Conservation (phyloP, 768 basidiomycete genomes). For the Auricularia cornea region DNA sequence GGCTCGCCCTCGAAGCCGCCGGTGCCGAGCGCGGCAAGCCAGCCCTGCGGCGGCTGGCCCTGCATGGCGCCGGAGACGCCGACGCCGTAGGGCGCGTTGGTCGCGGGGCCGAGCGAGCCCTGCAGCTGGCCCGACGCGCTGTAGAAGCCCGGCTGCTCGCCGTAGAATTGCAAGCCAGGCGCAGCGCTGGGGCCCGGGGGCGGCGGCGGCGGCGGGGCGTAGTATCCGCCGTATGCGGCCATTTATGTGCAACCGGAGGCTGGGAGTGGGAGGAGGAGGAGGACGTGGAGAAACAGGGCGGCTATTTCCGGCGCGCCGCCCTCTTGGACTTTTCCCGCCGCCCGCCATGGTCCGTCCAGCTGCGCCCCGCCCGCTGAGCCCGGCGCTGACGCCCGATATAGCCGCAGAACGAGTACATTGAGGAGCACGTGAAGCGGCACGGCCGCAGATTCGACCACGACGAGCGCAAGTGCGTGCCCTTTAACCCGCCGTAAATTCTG, state of each 20-base stretch:
- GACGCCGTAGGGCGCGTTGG: not conserved
- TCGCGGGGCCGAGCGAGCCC: not conserved
- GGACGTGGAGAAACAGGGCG: not conserved
- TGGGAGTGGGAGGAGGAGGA: not conserved
- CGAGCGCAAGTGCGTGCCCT: slow-evolving; percentile 72
- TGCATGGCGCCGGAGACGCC: not conserved
- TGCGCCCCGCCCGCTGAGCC: not conserved
- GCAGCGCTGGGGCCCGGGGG: not conserved
- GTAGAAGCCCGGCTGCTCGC: not conserved
- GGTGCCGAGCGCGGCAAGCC: slow-evolving; percentile 67
- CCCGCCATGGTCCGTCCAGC: not conserved
- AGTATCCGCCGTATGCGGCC: not conserved
- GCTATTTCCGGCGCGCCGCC: not conserved
- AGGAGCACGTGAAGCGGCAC: slow-evolving; percentile 96
- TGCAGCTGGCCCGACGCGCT: not conserved
- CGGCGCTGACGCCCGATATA: slow-evolving; percentile 5
- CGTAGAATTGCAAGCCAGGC: not conserved
- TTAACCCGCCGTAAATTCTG: not conserved
- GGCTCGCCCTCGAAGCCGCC: slow-evolving; percentile 95
- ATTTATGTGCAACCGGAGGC: too few relatives aligned
- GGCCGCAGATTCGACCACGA: slow-evolving; percentile 93
- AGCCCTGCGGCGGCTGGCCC: not conserved
- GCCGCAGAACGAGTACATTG: slow-evolving; percentile 94
- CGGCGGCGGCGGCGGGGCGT: not conserved
- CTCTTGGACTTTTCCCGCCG: not conserved